A percentile compares a stretch with the other conserved stretches of the same genome.
Evolutionary conservation across 805 yeast species (phyloP).

Genomic region (Candida takata): DNA sequence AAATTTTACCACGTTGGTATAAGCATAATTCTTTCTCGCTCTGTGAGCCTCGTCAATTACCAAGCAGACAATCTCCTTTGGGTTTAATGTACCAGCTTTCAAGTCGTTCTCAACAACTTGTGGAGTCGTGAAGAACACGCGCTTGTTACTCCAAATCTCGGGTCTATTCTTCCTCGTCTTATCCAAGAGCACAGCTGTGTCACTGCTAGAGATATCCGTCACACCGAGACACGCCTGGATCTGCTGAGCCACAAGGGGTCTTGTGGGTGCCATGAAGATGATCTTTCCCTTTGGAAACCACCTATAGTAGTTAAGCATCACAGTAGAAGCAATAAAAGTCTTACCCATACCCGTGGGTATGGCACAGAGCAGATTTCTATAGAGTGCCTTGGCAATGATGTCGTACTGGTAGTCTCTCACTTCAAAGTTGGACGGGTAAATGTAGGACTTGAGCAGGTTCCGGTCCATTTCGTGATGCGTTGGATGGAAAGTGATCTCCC

Average conservation of each 20-base stretch:
- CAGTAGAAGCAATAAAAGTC: conserved; percentile 91
- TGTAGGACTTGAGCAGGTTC: conserved; percentile 37
- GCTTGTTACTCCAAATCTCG: conserved; percentile 67
- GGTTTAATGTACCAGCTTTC: conserved; percentile 64
- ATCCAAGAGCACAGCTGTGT: conserved; percentile 74
- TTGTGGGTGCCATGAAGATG: conserved; percentile 93
- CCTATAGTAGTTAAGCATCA: conserved; percentile 80
- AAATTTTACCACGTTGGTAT: conserved; percentile 71
- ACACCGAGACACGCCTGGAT: conserved; percentile 85
- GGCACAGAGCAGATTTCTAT: conserved; percentile 74
- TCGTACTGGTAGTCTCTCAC: conserved; percentile 84
- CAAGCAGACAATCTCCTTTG: conserved; percentile 64
- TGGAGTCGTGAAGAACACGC: conserved; percentile 91
- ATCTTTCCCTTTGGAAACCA: conserved; percentile 82
- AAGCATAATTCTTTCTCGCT: conserved; percentile 86
- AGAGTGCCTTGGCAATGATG: conserved; percentile 67
- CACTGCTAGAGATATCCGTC: conserved; percentile 71
- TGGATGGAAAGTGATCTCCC: conserved; percentile 30
- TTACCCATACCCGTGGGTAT: conserved; percentile 97
- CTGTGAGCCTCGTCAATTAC: conserved; percentile 96
- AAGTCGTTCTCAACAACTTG: conserved; percentile 93
- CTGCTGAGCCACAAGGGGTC: conserved; percentile 95
- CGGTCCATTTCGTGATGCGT: conserved; percentile 46
- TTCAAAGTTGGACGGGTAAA: conserved; percentile 83
- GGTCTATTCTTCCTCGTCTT: conserved; percentile 52